Evolutionary conservation across 495 filamentous ascomycete genomes (phyloP).

Genomic region (Trichoderma reesei): DNA sequence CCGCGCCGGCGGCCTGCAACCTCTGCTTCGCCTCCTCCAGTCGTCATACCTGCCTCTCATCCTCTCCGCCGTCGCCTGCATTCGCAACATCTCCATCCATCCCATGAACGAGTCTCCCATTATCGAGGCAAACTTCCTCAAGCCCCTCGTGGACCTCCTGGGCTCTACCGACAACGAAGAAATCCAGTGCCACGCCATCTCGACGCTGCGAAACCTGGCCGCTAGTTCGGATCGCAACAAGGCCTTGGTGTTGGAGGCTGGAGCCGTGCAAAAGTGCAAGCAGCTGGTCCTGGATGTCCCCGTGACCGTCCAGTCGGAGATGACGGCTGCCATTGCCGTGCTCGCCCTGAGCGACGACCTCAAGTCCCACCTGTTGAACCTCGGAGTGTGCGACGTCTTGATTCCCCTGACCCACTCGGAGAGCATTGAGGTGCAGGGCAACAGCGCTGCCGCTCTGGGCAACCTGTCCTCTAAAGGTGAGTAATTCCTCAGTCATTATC

Average conservation of each 20-base stretch:
- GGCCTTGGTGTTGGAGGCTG: slow-evolving; percentile 87
- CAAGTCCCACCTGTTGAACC: slow-evolving; percentile 79
- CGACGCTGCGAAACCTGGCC: slow-evolving; percentile 88
- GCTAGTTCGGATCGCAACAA: slow-evolving; percentile 97
- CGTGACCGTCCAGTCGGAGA: slow-evolving; percentile 91
- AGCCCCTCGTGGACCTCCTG: slow-evolving; percentile 84
- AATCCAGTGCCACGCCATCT: slow-evolving; percentile 97
- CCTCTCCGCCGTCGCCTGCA: slow-evolving; percentile 93
- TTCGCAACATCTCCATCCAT: slow-evolving; percentile 97
- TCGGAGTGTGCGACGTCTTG: slow-evolving; percentile 93
- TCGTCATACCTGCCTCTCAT: slow-evolving; percentile 93
- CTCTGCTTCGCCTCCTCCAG: slow-evolving; percentile 80
- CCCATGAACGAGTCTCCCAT: slow-evolving; percentile 99
- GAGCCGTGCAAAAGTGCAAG: slow-evolving; percentile 97
- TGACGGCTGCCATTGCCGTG: slow-evolving; percentile 98
- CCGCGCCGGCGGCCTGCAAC: slow-evolving; percentile 68
- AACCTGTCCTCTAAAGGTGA: slow-evolving; percentile 96
- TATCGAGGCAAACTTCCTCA: slow-evolving; percentile 92
- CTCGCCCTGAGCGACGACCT: slow-evolving; percentile 91
- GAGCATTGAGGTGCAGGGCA: slow-evolving; percentile 96
- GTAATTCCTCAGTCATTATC: too few species aligned
- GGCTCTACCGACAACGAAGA: slow-evolving; percentile 97
- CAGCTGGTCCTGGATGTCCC: slow-evolving; percentile 90
- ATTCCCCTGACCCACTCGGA: slow-evolving; percentile 91
- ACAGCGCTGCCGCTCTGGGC: slow-evolving; percentile 90